Evolutionary conservation across 2,329 filamentous ascomycete species (phyloP).

Genomic region (Neonectria magnoliae): DNA sequence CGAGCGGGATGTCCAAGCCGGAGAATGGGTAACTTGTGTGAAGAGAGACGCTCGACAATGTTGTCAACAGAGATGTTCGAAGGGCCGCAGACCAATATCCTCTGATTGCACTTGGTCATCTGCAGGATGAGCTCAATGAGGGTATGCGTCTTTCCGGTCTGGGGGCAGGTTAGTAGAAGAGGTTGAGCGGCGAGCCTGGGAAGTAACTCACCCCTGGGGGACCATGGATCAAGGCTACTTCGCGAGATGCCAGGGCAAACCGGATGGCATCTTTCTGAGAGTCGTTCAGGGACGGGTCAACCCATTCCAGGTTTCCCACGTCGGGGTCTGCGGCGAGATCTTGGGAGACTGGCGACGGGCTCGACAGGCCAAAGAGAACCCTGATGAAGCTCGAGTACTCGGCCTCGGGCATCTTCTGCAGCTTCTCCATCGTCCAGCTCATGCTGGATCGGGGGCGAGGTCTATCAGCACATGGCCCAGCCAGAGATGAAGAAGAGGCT

Average conservation of each 20-base stretch:
- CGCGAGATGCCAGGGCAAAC: constrained; percentile 85
- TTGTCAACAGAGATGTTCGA: constrained; percentile 99
- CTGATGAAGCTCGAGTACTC: constrained; percentile 70
- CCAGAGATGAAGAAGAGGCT: not conserved
- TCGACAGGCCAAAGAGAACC: constrained; percentile 69
- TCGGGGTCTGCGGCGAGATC: constrained; percentile 56
- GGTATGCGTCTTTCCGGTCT: constrained; percentile 96
- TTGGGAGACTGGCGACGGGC: constrained; percentile 58
- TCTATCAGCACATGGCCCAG: not conserved
- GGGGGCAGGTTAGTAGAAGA: constrained; percentile 17
- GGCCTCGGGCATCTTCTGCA: constrained; percentile 66
- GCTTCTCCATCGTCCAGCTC: constrained; percentile 69
- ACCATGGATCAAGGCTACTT: constrained; percentile 91
- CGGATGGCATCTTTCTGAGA: constrained; percentile 75
- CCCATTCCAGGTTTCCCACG: constrained; percentile 63
- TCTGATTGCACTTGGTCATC: constrained; percentile 75
- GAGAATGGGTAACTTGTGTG: constrained; percentile 86
- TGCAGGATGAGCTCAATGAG: constrained; percentile 96
- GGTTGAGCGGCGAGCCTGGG: not conserved
- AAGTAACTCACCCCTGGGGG: constrained; percentile 77
- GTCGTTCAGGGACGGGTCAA: constrained; percentile 70
- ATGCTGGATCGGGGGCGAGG: constrained; percentile 56
- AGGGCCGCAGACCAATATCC: constrained; percentile 92
- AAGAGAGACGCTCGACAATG: constrained; percentile 89
- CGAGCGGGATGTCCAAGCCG: constrained; percentile 93